phyloP scores from a whole-genome alignment of 169 alveolate species.

The Babesia caballi region DNA sequence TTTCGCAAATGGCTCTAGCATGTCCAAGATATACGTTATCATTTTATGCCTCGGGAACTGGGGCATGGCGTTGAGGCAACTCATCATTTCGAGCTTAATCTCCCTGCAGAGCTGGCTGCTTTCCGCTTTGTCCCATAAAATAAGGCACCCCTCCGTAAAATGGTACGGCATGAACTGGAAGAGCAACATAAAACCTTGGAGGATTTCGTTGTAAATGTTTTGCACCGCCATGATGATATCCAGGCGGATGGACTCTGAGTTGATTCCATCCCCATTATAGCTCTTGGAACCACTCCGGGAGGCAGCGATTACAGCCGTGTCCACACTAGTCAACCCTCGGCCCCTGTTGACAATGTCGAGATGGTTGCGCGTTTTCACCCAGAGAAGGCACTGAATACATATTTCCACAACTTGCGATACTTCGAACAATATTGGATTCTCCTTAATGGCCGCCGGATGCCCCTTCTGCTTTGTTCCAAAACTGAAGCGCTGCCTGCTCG shows the following conservation, averaged over 20 bases:
- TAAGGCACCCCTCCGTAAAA: constrained; percentile 59
- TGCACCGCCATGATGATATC: constrained; percentile 40
- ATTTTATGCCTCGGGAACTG: constrained; percentile 25
- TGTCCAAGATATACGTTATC: constrained; percentile 49
- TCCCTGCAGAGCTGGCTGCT: background rate
- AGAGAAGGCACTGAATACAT: constrained; percentile 45
- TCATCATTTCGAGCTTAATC: constrained; percentile 9
- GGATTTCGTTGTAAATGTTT: constrained; percentile 38
- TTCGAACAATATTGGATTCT: constrained; percentile 15
- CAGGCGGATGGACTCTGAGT: constrained; percentile 12
- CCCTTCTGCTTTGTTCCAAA: constrained; percentile 8
- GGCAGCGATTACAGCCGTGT: background rate
- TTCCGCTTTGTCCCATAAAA: constrained; percentile 41
- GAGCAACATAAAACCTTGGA: constrained; percentile 26
- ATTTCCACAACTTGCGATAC: constrained; percentile 41
- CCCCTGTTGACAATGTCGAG: background rate
- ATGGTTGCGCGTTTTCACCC: constrained; percentile 35
- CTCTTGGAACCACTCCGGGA: background rate
- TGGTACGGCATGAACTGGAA: constrained; percentile 56
- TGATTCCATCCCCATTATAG: background rate
- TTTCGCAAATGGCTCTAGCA: constrained; percentile 58
- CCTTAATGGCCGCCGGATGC: background rate
- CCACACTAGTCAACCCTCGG: background rate
- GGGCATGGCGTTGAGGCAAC: constrained; percentile 29
- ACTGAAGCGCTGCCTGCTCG: background rate